These are phyloP conservation scores for Lagenidium sp. DNA, from an alignment of 352 stramenopile species.

Conservation along the genomic window DNA sequence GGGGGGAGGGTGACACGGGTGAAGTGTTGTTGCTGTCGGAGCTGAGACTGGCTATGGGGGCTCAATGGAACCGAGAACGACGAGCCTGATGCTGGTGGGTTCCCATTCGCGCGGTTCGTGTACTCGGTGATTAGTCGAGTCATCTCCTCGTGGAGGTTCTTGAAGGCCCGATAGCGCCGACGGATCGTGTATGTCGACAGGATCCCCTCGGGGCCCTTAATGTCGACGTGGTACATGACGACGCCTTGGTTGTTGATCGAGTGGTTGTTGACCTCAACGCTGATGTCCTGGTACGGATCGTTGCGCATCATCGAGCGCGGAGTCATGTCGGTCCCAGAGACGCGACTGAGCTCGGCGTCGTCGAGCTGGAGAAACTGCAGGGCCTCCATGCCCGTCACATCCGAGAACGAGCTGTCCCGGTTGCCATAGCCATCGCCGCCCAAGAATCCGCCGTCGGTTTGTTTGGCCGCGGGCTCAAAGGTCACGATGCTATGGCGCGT, in stretches of 20 bases:
- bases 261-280: constrained; percentile 37
- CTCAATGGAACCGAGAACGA: constrained; percentile 14
- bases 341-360: constrained; percentile 17
- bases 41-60: constrained; percentile 16
- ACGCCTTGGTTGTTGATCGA: constrained; percentile 43
- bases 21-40: constrained; percentile 19
- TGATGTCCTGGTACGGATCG: constrained; percentile 59
- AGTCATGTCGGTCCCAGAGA: constrained; percentile 19
- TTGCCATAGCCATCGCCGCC: constrained; percentile 12
- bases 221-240: constrained; percentile 87
- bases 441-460: constrained; percentile 1
- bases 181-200: constrained; percentile 83
- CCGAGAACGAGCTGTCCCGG: constrained; percentile 49
- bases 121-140: constrained; percentile 37
- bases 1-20: constrained; percentile 16
- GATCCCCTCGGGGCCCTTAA: constrained; percentile 64
- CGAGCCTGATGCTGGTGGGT: constrained; percentile 10
- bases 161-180: constrained; percentile 70
- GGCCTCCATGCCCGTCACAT: constrained; percentile 51
- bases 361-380: constrained; percentile 51
- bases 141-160: constrained; percentile 67
- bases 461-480: constrained; percentile 26
- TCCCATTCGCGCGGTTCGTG: constrained; percentile 3
- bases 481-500: constrained; percentile 53
- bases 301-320: constrained; percentile 19